phyloP scores from a whole-genome alignment of 768 basidiomycete species.

The Lactarius pseudohatsudake region DNA sequence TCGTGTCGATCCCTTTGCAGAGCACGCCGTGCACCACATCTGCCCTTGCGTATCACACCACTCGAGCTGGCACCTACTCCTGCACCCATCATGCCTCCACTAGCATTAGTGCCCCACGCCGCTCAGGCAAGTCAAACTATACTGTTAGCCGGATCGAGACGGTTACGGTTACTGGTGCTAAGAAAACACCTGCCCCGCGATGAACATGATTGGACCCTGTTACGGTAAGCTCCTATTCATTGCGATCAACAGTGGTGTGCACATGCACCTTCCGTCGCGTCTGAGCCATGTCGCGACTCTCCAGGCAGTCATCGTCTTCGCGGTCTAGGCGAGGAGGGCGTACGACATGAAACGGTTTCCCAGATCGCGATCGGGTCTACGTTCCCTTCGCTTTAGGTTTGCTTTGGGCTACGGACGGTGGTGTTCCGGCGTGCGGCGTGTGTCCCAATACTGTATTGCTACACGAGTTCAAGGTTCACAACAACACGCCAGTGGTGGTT shows the following conservation, averaged over 20 bases:
- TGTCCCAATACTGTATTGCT: background rate
- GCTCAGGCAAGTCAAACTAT: background rate
- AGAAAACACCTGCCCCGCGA: background rate
- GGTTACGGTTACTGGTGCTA: background rate
- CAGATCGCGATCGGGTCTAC: background rate
- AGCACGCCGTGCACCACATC: background rate
- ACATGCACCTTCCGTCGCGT: background rate
- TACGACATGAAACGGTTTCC: background rate
- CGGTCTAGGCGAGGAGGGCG: background rate
- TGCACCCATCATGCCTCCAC: background rate
- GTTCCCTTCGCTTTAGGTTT: background rate
- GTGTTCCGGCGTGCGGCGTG: background rate
- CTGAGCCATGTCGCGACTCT: background rate
- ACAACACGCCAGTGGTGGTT: background rate
- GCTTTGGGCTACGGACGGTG: background rate
- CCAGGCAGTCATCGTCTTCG: background rate
- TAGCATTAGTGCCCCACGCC: background rate
- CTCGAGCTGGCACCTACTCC: background rate
- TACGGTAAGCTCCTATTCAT: background rate
- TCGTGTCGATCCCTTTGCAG: background rate
- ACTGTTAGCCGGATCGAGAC: background rate
- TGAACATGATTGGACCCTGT: background rate
- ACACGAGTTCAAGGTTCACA: too few species aligned
- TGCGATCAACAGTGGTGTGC: background rate
- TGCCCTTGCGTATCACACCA: background rate